These are phyloP conservation scores for Talaromyces islandicus DNA, from an alignment of 2,329 filamentous ascomycete genomes.

Conservation along the genomic window DNA sequence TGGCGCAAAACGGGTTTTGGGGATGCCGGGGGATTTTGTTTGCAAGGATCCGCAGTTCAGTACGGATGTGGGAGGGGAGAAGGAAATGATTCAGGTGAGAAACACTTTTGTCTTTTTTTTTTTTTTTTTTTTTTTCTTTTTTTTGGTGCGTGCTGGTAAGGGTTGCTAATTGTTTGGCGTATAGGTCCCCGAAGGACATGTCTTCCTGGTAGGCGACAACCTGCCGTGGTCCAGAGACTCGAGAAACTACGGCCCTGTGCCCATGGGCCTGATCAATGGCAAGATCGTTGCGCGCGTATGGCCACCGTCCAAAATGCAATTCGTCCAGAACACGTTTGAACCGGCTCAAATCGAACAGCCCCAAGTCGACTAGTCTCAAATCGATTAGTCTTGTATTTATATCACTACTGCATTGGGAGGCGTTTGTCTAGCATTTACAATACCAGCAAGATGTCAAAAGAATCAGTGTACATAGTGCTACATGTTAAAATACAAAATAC, in stretches of 20 bases:
- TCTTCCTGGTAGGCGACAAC: slow-evolving; percentile 88
- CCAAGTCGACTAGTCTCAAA: not conserved
- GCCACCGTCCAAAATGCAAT: slow-evolving; percentile 29
- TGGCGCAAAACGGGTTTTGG: slow-evolving; percentile 74
- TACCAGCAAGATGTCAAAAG: not conserved
- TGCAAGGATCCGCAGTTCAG: slow-evolving; percentile 36
- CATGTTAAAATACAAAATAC: slow-evolving; percentile 32
- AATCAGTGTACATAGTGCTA: slow-evolving; percentile 34
- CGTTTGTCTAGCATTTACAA: not conserved
- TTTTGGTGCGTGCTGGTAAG: not conserved
- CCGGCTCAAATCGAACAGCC: slow-evolving; percentile 18
- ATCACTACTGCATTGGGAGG: not conserved
- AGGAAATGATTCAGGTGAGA: slow-evolving; percentile 47
- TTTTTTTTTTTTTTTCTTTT: no score
- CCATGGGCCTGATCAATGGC: slow-evolving; percentile 74
- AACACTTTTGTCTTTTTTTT: no score
- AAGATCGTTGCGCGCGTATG: slow-evolving; percentile 61
- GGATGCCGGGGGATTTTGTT: slow-evolving; percentile 59
- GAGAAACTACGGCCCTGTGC: slow-evolving; percentile 76
- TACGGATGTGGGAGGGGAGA: slow-evolving; percentile 22
- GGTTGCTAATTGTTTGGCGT: not conserved
- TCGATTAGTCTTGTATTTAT: slow-evolving; percentile 7
- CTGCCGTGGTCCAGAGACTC: slow-evolving; percentile 78
- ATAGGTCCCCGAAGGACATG: slow-evolving; percentile 85
- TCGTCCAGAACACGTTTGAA: slow-evolving; percentile 32